A percentile compares a stretch with the other conserved stretches of the same genome.
Conservation (phyloP, 371 early-diverging fungal species). For the Mucor piriformis region DNA sequence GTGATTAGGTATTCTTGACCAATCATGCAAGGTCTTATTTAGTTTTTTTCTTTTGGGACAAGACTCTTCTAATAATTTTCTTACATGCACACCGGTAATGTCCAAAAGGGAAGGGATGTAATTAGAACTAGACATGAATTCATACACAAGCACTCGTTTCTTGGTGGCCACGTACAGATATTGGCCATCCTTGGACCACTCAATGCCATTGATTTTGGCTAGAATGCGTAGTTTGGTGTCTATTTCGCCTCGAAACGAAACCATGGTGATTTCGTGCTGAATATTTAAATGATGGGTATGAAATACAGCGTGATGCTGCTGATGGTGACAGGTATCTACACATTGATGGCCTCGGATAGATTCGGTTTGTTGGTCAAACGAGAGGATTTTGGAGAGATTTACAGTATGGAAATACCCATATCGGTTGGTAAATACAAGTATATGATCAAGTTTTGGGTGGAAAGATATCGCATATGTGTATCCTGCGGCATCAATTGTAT, state of each 20-base stretch:
- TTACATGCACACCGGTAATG: conserved; percentile 10
- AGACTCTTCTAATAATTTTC: conserved; percentile 7
- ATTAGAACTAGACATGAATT: conserved; percentile 22
- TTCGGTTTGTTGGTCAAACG: conserved; percentile 10
- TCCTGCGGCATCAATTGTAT: conserved; percentile 54
- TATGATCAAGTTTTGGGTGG: conserved; percentile 53
- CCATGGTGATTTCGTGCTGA: conserved; percentile 60
- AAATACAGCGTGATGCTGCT: conserved; percentile 11
- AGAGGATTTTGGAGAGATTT: conserved; percentile 30
- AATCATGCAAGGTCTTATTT: conserved; percentile 4
- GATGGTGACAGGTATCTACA: background rate
- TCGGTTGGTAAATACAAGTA: conserved; percentile 57
- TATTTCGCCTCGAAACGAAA: conserved; percentile 57
- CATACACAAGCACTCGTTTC: conserved; percentile 56
- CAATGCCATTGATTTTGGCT: conserved; percentile 60
- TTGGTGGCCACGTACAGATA: conserved; percentile 57
- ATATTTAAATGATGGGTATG: conserved; percentile 23
- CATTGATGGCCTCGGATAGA: conserved; percentile 7
- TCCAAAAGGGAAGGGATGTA: conserved; percentile 4
- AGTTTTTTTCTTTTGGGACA: conserved; percentile 1
- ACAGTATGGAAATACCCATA: conserved; percentile 65
- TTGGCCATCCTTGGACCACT: conserved; percentile 58
- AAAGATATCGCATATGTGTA: conserved; percentile 54
- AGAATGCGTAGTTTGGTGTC: conserved; percentile 54
- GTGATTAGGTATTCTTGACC: conserved; percentile 6